These are phyloP conservation scores for Gloeophyllum trabeum DNA, from an alignment of 768 basidiomycete species.

Conservation along the genomic window DNA sequence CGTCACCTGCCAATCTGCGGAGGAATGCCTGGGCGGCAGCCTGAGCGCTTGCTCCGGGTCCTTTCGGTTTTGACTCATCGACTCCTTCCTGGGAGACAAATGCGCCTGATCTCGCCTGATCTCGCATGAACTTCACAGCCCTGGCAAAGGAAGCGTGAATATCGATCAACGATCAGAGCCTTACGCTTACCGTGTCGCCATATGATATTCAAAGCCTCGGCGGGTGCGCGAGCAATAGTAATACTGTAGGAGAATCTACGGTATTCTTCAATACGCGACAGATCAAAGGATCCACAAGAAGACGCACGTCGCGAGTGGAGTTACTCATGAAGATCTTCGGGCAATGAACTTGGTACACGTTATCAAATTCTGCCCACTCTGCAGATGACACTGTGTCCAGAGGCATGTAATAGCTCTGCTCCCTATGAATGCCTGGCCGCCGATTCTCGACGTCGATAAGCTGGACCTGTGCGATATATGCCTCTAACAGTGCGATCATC, in stretches of 20 bases:
- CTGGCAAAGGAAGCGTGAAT: conserved; percentile 20
- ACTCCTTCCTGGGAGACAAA: conserved; percentile 11
- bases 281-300: too few relatives aligned
- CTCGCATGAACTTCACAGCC: conserved; percentile 80
- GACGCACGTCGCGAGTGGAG: conserved; percentile 65
- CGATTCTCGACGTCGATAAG: conserved; percentile 28
- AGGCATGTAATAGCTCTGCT: conserved; percentile 51
- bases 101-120: conserved; percentile 53
- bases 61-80: conserved; percentile 15
- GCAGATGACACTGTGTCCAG: conserved; percentile 53
- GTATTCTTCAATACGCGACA: conserved; percentile 5
- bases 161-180: conserved; percentile 5
- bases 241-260: conserved; percentile 77
- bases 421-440: conserved; percentile 18
- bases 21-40: conserved; percentile 58
- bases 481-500: conserved; percentile 49
- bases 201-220: conserved; percentile 76
- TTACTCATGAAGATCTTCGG: conserved; percentile 74
- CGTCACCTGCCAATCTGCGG: conserved; percentile 49
- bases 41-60: conserved; percentile 38
- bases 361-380: conserved; percentile 77
- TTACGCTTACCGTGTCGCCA: conserved; percentile 65
- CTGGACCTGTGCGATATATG: conserved; percentile 46
- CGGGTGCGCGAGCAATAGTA: conserved; percentile 73
- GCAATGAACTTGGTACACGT: conserved; percentile 85